Base-by-base conservation (phyloP, 2,329 filamentous ascomycete species). In the Biscogniauxia sp. region DNA sequence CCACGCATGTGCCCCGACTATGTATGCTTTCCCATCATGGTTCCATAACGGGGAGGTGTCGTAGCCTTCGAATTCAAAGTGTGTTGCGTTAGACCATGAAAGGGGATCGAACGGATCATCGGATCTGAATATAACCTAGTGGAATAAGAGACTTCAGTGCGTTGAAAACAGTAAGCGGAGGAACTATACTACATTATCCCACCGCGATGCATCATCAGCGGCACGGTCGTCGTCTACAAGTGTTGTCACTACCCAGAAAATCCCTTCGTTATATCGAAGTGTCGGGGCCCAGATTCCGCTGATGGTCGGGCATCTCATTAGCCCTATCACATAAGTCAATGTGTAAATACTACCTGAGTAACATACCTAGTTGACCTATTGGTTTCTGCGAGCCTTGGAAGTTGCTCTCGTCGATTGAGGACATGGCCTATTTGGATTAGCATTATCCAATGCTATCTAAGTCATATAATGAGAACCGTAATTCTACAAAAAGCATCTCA, bases 21-120 rank as follows among this genome's bases (percentile, higher is more conserved):
- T 78, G 59, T 85, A 87, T 0, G 79, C 74, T 59, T 77, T 81
- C 1, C 83, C 84, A 53, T 86, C 79, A 0, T 79, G 78, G 55
- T 86, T 81, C 80, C 83, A 87, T 65, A 84, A 83, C 7, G 80
- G 77, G 37, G 78, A 80, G 0, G 83, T 81, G 57, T 88, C 85
- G 56, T 83, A 83, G 1, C 80, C 81, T 8, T 76, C 72, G 51
- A 82, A 81, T 13, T 80, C 73, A 64, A 83, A 84, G 56, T 79
- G 76, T 0, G 80, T 67, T 0, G 82, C 78, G 56, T 81, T 73
- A 0, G 77, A 77, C 82, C 83, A 85, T 0, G 79, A 72, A 13
- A 62, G 51, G 5, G 73, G 68, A 49, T 79, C 69, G 64, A 75
- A 83, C 0, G 78, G 77, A 56, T 83, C 68, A 1, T 72, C 70